Evolutionary conservation across 1,139 yeast species (phyloP).

Genomic region (Kodamaea plutei): DNA sequence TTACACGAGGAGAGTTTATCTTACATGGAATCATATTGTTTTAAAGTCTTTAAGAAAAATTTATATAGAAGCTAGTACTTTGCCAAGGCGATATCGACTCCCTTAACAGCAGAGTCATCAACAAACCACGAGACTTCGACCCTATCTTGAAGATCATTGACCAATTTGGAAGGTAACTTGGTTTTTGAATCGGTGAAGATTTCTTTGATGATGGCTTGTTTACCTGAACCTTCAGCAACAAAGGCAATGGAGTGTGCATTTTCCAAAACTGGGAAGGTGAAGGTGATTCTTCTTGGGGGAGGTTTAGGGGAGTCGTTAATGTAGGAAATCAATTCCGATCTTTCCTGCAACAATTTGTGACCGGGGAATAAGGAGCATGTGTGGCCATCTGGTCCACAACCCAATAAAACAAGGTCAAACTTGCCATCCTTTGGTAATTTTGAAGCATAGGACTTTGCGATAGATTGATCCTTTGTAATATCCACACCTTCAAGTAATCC

Average conservation of each 20-base stretch:
- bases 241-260: conserved; percentile 61
- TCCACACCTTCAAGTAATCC: conserved; percentile 40
- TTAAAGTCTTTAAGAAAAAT: too few relatives aligned
- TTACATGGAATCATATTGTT: too few relatives aligned
- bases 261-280: conserved; percentile 62
- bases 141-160: conserved; percentile 47
- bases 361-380: conserved; percentile 74
- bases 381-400: conserved; percentile 82
- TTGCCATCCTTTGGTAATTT: conserved; percentile 37
- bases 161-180: conserved; percentile 68
- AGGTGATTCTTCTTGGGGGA: conserved; percentile 71
- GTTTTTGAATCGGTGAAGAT: conserved; percentile 55
- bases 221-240: conserved; percentile 87
- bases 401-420: conserved; percentile 59
- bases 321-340: conserved; percentile 34
- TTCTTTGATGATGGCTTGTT: conserved; percentile 67
- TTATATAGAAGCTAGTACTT: too few relatives aligned
- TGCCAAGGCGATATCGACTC: too few relatives aligned
- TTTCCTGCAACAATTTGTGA: conserved; percentile 44
- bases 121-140: conserved; percentile 75
- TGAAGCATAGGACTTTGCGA: conserved; percentile 49
- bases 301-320: conserved; percentile 69
- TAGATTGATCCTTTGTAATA: conserved; percentile 36
- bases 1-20: too few relatives aligned
- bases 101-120: conserved; percentile 66